Base-by-base conservation (phyloP, 768 basidiomycete species). In the Suillus subaureus region DNA sequence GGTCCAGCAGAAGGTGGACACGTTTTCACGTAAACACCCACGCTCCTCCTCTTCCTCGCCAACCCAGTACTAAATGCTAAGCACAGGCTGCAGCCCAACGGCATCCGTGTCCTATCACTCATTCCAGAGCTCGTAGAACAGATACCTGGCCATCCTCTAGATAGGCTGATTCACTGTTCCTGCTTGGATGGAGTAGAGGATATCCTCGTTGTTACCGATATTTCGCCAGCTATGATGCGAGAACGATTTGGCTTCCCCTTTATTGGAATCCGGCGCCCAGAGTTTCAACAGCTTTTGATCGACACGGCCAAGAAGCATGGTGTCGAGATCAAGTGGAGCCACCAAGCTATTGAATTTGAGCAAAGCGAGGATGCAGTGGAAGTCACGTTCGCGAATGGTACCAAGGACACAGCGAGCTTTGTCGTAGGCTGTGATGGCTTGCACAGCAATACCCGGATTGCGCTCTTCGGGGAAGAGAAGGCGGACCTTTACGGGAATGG, bases 341-440 rank as follows among this genome's bases (percentile, higher is more conserved):
- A 75, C 49, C 69, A 73, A 64, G 71, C 82, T 33, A 70, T 73
- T 26, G 69, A 56, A 26, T 58, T 83, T 3, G 73, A 79, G 47
- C 76, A 80, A 64, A 72, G 70, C 8, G 51, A 31, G 3, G 47
- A 65, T 40, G 67, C 64, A 18, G 82, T 80, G 0, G 65, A 66
- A 5, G 81, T 79, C 11, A 68, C 51, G 6, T 79, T 83, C 65
- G 72, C 70, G 43, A 79, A 79, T 57, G 82, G 81, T 11, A 66
- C 67, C 23, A 71, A 63, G 51, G 80, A 78, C 51, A 75, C 68
- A 0, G 81, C 76, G 7, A 77, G 75, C 64, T 77, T 83, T 61
- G 75, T 82, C 7, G 73, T 82, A 12, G 82, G 82, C 18, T 81
- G 80, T 68, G 82, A 83, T 63, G 82, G 82, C 11, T 70, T 83